These are phyloP conservation scores for Zygoascus biomembranicola DNA, from an alignment of 805 yeast species.

Conservation along the genomic window DNA sequence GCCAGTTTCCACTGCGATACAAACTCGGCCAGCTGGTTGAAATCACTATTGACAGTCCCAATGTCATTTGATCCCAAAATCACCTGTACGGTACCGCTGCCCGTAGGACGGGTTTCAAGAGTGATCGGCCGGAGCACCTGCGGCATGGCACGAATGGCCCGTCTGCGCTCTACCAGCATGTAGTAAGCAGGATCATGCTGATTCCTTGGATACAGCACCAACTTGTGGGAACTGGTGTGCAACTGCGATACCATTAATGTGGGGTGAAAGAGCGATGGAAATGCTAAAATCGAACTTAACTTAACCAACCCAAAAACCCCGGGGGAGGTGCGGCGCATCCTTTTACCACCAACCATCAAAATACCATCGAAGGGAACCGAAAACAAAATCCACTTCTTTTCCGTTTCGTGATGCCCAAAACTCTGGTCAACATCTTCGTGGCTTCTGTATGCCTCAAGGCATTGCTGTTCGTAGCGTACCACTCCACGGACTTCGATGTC, in stretches of 20 bases:
- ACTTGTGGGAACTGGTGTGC: constrained; percentile 12
- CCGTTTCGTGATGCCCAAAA: constrained; percentile 31
- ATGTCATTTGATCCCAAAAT: constrained; percentile 5
- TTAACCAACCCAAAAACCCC: too few relatives aligned
- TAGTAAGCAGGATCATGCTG: constrained; percentile 12
- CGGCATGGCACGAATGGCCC: constrained; percentile 10
- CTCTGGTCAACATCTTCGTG: constrained; percentile 56
- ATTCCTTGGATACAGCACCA: constrained; percentile 7
- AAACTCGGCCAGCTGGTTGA: constrained; percentile 21
- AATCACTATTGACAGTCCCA: constrained; percentile 5
- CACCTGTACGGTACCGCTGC: not conserved
- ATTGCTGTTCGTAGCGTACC: constrained; percentile 69
- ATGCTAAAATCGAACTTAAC: too few relatives aligned
- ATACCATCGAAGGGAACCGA: not conserved
- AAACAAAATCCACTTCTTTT: not conserved
- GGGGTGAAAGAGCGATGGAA: not conserved
- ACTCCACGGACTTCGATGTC: constrained; percentile 94
- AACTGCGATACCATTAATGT: constrained; percentile 7
- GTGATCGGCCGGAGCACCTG: constrained; percentile 2
- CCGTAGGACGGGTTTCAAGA: constrained; percentile 1
- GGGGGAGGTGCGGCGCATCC: too few relatives aligned
- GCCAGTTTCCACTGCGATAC: constrained; percentile 25
- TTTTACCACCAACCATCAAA: not conserved
- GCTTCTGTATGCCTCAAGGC: constrained; percentile 53
- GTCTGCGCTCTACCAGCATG: constrained; percentile 7